Conservation (phyloP, 1,284 basidiomycete species). For the Lignosus rhinocerotis region DNA sequence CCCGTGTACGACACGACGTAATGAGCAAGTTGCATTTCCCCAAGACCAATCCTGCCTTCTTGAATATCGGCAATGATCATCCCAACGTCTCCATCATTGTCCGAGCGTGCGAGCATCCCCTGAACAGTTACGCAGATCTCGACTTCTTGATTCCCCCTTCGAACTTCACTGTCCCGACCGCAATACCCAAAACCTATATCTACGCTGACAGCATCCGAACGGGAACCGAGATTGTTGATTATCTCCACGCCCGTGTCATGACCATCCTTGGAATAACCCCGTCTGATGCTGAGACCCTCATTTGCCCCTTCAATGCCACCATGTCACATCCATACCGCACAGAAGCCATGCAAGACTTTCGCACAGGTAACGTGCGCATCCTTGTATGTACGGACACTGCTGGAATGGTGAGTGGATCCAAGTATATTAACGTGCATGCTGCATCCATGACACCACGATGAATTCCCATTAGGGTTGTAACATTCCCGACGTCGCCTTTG, state of each 20-base stretch:
- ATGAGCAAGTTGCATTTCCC: conserved; percentile 34
- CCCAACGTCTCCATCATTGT: conserved; percentile 40
- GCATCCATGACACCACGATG: background rate
- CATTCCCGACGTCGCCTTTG: conserved; percentile 26
- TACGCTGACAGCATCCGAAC: conserved; percentile 25
- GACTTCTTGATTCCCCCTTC: conserved; percentile 38
- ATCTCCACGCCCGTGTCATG: too few species aligned
- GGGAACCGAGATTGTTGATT: conserved; percentile 24
- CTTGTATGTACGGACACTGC: conserved; percentile 33
- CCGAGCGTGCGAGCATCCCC: conserved; percentile 38
- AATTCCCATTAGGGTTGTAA: conserved; percentile 31
- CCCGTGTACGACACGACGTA: conserved; percentile 34
- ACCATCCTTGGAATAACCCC: too few species aligned
- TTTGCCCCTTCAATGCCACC: conserved; percentile 26
- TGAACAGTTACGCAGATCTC: conserved; percentile 38
- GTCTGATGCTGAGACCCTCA: too few species aligned
- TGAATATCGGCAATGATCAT: conserved; percentile 38
- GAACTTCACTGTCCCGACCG: too few species aligned
- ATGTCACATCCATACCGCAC: conserved; percentile 17
- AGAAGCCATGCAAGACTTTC: conserved; percentile 20
- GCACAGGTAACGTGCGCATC: conserved; percentile 16
- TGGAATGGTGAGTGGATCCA: conserved; percentile 25
- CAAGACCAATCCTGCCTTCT: background rate
- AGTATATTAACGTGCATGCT: too few species aligned
- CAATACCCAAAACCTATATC: conserved; percentile 27